Percentiles rank a stretch among this genome's conserved stretches.
phyloP scores from a whole-genome alignment of 805 yeast species.

The Jamesozyma gamospora region DNA sequence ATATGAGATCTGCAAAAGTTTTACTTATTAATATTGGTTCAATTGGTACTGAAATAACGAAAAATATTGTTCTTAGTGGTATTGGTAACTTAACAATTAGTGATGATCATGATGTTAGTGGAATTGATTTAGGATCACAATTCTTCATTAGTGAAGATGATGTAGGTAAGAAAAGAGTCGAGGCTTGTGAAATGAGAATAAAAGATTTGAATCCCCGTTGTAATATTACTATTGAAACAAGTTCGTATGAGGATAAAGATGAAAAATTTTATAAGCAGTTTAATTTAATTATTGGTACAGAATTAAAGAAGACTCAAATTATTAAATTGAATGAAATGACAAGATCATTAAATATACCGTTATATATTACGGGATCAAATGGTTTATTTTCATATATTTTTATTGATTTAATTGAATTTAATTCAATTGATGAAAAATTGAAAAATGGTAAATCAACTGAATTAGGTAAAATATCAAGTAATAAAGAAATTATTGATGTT shows the following conservation, averaged over 20 bases:
- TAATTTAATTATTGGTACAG: slow-evolving; percentile 70
- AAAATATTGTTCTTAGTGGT: slow-evolving; percentile 83
- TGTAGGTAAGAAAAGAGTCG: slow-evolving; percentile 47
- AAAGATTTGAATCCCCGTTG: slow-evolving; percentile 77
- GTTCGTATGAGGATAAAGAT: slow-evolving; percentile 16
- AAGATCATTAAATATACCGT: slow-evolving; percentile 48
- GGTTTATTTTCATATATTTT: slow-evolving; percentile 81
- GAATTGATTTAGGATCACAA: slow-evolving; percentile 61
- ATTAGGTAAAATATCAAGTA: slow-evolving; percentile 38
- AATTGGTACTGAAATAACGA: slow-evolving; percentile 70
- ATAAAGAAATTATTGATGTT: slow-evolving; percentile 36
- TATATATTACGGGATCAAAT: slow-evolving; percentile 57
- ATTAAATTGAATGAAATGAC: slow-evolving; percentile 43
- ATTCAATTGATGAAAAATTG: slow-evolving; percentile 43
- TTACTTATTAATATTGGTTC: slow-evolving; percentile 66
- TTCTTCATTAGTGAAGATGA: slow-evolving; percentile 54
- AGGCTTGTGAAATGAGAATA: slow-evolving; percentile 45
- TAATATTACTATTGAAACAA: slow-evolving; percentile 37
- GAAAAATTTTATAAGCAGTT: slow-evolving; percentile 41
- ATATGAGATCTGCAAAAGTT: slow-evolving; percentile 61
- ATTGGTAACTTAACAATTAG: slow-evolving; percentile 65
- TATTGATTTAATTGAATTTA: slow-evolving; percentile 63
- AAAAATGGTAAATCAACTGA: slow-evolving; percentile 38
- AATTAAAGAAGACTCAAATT: slow-evolving; percentile 37
- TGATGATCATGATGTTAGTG: slow-evolving; percentile 46